Percentiles rank a stretch among this genome's conserved stretches.
Conservation (phyloP, 805 yeast species). For the Candida insectorum region DNA sequence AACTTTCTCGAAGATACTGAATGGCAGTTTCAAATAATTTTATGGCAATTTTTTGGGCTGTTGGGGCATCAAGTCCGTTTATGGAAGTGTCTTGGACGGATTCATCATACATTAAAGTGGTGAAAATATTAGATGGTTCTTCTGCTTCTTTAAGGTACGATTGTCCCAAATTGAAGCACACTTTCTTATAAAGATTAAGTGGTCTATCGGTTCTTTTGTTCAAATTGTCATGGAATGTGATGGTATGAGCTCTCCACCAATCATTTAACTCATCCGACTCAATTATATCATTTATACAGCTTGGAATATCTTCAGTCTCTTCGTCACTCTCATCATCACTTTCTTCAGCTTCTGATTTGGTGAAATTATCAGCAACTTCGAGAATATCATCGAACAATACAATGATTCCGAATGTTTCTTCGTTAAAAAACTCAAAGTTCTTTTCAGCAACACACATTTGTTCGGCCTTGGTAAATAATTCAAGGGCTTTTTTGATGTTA, state of each 20-base stretch:
- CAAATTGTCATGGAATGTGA: constrained; percentile 28
- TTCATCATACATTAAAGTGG: constrained; percentile 57
- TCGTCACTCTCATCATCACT: constrained; percentile 32
- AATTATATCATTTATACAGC: constrained; percentile 21
- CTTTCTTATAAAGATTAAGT: constrained; percentile 24
- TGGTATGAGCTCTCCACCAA: constrained; percentile 54
- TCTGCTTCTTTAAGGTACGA: constrained; percentile 64
- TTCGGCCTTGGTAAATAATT: constrained; percentile 44
- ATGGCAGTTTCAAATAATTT: constrained; percentile 52
- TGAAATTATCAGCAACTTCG: constrained; percentile 43
- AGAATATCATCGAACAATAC: constrained; percentile 63
- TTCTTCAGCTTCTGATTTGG: constrained; percentile 14
- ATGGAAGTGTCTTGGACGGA: constrained; percentile 30
- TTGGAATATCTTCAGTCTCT: constrained; percentile 19
- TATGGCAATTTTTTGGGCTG: constrained; percentile 51
- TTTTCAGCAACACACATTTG: constrained; percentile 18
- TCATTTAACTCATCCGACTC: constrained; percentile 43
- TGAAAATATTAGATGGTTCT: constrained; percentile 51
- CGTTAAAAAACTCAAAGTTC: constrained; percentile 30
- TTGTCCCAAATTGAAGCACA: constrained; percentile 57
- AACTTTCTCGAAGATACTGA: constrained; percentile 52
- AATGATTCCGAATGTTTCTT: constrained; percentile 48
- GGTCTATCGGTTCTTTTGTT: constrained; percentile 12
- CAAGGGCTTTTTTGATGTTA: constrained; percentile 45
- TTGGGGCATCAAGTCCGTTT: constrained; percentile 31